Evolutionary conservation across 768 basidiomycete genomes (phyloP).

Genomic region (Boletus fagicola): DNA sequence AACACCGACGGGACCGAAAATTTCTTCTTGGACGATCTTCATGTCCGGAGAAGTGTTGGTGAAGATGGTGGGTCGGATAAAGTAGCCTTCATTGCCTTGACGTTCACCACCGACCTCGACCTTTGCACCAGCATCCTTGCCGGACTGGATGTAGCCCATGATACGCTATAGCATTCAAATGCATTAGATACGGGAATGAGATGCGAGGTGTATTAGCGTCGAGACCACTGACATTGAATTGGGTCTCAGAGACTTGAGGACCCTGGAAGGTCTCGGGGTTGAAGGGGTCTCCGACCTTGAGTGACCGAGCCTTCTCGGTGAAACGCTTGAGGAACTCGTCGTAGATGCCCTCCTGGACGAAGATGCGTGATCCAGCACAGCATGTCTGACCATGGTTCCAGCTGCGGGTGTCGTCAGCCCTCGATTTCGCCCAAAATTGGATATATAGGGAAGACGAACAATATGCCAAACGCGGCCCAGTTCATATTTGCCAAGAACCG

Average conservation of each 20-base stretch:
- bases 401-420: conserved; percentile 37
- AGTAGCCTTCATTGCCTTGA: conserved; percentile 62
- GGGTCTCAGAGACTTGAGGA: conserved; percentile 73
- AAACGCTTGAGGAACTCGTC: conserved; percentile 69
- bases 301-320: conserved; percentile 47
- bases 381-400: conserved; percentile 78
- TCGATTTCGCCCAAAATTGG: not conserved
- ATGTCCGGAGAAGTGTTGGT: conserved; percentile 63
- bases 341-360: conserved; percentile 76
- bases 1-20: conserved; percentile 79
- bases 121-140: conserved; percentile 68
- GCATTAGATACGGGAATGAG: not conserved
- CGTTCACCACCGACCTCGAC: conserved; percentile 62
- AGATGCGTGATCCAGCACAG: conserved; percentile 79
- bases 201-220: not conserved
- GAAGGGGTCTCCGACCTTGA: conserved; percentile 77
- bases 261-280: conserved; percentile 59
- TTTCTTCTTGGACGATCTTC: conserved; percentile 75
- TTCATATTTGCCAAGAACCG: too few relatives aligned
- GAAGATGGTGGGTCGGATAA: conserved; percentile 75
- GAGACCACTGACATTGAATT: conserved; percentile 58
- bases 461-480: conserved; percentile 73
- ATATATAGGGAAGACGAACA: conserved; percentile 44
- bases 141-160: conserved; percentile 74
- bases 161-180: conserved; percentile 52